phyloP scores from a whole-genome alignment of 306 rosid genomes.

The Acacia crassicarpa region DNA sequence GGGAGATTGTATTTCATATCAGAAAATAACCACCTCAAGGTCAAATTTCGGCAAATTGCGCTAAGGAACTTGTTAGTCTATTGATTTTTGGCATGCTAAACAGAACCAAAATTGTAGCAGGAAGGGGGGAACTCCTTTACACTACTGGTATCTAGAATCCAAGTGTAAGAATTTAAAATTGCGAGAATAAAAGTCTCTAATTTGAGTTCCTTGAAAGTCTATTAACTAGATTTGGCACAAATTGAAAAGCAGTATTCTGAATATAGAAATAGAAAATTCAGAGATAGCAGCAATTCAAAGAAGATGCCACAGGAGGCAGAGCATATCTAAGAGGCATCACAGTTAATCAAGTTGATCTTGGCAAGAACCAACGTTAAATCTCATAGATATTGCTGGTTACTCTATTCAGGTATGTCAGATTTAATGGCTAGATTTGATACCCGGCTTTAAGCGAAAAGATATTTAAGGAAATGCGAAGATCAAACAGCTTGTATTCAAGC shows the following conservation, averaged over 20 bases:
- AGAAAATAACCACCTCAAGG: not conserved
- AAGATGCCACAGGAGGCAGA: constrained; percentile 3
- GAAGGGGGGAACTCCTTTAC: too few species aligned
- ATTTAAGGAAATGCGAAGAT: not conserved
- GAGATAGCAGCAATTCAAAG: not conserved
- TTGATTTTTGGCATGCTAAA: too few species aligned
- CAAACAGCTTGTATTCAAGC: not conserved
- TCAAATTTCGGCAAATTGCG: not conserved
- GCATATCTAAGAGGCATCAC: not conserved
- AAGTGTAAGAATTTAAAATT: too few species aligned
- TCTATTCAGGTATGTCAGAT: not conserved
- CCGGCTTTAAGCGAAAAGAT: not conserved
- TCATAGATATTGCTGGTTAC: not conserved
- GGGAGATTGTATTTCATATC: not conserved
- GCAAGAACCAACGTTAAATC: not conserved
- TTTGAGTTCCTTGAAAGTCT: not conserved
- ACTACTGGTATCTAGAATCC: too few species aligned
- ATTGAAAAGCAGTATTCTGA: not conserved
- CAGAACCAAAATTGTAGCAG: too few species aligned
- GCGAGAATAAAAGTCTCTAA: not conserved
- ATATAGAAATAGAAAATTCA: not conserved
- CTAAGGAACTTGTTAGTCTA: not conserved
- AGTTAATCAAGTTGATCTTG: constrained; percentile 4
- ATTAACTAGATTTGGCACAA: not conserved
- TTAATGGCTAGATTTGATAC: not conserved